These are phyloP conservation scores for Stellera chamaejasme DNA, from an alignment of 345 rosid genomes.

Conservation along the genomic window DNA sequence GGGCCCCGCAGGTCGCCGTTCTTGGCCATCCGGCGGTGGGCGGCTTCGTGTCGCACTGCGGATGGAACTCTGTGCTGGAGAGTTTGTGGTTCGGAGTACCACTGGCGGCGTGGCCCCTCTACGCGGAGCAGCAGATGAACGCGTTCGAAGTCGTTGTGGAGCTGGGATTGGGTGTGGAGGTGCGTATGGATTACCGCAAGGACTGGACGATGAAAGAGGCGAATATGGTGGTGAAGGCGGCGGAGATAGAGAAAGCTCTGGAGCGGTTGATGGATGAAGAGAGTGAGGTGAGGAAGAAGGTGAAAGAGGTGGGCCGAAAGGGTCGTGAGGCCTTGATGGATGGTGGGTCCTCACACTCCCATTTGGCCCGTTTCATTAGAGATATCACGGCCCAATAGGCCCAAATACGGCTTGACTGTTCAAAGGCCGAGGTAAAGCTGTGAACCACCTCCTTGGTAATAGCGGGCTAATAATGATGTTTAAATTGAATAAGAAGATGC, in stretches of 20 bases:
- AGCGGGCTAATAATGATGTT: no score
- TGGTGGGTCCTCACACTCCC: conserved; percentile 28
- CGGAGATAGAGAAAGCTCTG: conserved; percentile 29
- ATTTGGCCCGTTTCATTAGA: conserved; percentile 17
- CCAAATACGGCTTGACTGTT: background rate
- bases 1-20: conserved; percentile 44
- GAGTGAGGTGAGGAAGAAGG: conserved; percentile 21
- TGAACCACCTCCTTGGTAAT: no score
- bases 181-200: conserved; percentile 32
- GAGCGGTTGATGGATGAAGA: conserved; percentile 23
- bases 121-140: conserved; percentile 43
- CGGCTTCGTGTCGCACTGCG: conserved; percentile 63
- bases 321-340: conserved; percentile 22
- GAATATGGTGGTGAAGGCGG: conserved; percentile 10
- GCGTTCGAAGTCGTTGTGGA: conserved; percentile 39
- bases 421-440: no score
- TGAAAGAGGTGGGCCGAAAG: conserved; percentile 19
- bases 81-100: conserved; percentile 46
- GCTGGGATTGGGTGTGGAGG: conserved; percentile 34
- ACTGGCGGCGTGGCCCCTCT: conserved; percentile 42
- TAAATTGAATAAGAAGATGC: no score
- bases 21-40: conserved; percentile 32
- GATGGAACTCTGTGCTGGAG: conserved; percentile 51
- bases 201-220: background rate
- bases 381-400: conserved; percentile 9